These are phyloP conservation scores for Fusarium nanum DNA, from an alignment of 2,329 filamentous ascomycete genomes.

Conservation along the genomic window DNA sequence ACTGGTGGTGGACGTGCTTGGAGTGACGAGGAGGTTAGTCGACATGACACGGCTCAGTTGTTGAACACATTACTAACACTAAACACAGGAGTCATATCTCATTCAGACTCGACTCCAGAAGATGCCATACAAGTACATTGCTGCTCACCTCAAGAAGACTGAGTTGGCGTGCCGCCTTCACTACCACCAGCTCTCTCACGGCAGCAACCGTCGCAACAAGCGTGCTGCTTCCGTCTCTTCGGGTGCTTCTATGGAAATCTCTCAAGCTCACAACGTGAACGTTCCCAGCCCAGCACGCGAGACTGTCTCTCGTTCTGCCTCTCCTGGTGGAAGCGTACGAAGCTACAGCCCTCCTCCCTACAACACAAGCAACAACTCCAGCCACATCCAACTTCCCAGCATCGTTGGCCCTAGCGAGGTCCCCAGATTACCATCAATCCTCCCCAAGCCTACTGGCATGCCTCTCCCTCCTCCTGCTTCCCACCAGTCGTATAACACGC, in stretches of 20 bases:
- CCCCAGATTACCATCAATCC: slow-evolving; percentile 68
- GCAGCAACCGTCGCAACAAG: slow-evolving; percentile 84
- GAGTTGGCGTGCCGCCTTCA: slow-evolving; percentile 88
- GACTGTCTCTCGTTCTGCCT: slow-evolving; percentile 60
- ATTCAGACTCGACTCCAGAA: slow-evolving; percentile 86
- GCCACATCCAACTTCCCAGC: slow-evolving; percentile 63
- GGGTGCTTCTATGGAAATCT: slow-evolving; percentile 63
- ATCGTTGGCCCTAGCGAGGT: slow-evolving; percentile 60
- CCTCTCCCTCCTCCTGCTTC: slow-evolving; percentile 55
- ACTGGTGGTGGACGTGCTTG: slow-evolving; percentile 83
- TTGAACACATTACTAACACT: slow-evolving; percentile 27
- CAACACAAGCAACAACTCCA: slow-evolving; percentile 51
- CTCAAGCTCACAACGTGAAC: slow-evolving; percentile 59
- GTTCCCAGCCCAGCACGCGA: slow-evolving; percentile 65
- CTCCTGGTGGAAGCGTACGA: slow-evolving; percentile 59
- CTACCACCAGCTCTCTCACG: slow-evolving; percentile 87
- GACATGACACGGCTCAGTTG: neutral
- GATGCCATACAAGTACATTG: slow-evolving; percentile 93
- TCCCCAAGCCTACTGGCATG: slow-evolving; percentile 72
- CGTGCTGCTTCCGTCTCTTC: slow-evolving; percentile 77
- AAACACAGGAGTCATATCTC: slow-evolving; percentile 78
- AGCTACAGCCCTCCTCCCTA: slow-evolving; percentile 60
- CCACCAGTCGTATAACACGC: slow-evolving; percentile 56
- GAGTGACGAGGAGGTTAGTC: slow-evolving; percentile 83
- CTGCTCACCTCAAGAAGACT: slow-evolving; percentile 85